Percentiles rank a stretch among this genome's conserved stretches.
These are phyloP conservation scores for Wickerhamomyces sp. DNA, from an alignment of 1,139 yeast species.

Conservation along the genomic window DNA sequence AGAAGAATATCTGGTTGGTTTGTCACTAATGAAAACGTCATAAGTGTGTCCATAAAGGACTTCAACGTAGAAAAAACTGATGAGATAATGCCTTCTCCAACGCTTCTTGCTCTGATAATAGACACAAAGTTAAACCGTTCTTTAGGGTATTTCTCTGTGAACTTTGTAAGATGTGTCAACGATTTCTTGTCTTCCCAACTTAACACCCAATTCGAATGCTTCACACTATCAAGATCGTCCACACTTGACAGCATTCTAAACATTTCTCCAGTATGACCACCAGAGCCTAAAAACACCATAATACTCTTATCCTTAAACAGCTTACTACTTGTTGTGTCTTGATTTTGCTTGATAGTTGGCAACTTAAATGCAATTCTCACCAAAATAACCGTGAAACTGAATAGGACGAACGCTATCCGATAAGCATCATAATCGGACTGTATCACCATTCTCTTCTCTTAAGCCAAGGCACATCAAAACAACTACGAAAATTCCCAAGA, in stretches of 20 bases:
- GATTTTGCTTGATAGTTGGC: neutral
- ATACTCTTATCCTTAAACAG: slow-evolving; percentile 21
- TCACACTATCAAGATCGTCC: slow-evolving; percentile 25
- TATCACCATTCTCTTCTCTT: neutral
- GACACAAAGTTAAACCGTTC: slow-evolving; percentile 25
- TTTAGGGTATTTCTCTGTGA: slow-evolving; percentile 30
- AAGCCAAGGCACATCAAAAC: no score
- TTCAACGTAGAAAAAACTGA: slow-evolving; percentile 47
- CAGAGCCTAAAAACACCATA: slow-evolving; percentile 71
- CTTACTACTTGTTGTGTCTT: neutral
- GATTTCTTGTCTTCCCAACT: slow-evolving; percentile 60
- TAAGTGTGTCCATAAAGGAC: slow-evolving; percentile 10
- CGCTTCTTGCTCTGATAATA: slow-evolving; percentile 72
- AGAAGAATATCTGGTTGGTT: slow-evolving; percentile 50
- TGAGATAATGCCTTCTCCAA: slow-evolving; percentile 56
- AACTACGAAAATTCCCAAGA: no score
- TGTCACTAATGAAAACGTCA: slow-evolving; percentile 4
- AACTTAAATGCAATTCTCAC: neutral
- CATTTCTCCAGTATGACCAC: slow-evolving; percentile 98
- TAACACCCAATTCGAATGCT: slow-evolving; percentile 27
- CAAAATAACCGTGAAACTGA: neutral
- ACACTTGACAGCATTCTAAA: slow-evolving; percentile 51
- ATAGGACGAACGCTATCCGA: neutral
- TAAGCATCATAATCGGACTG: neutral
- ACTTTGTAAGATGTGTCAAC: slow-evolving; percentile 40